These are phyloP conservation scores for Coemansia sp. DNA, from an alignment of 192 early-diverging fungal species.

Conservation along the genomic window DNA sequence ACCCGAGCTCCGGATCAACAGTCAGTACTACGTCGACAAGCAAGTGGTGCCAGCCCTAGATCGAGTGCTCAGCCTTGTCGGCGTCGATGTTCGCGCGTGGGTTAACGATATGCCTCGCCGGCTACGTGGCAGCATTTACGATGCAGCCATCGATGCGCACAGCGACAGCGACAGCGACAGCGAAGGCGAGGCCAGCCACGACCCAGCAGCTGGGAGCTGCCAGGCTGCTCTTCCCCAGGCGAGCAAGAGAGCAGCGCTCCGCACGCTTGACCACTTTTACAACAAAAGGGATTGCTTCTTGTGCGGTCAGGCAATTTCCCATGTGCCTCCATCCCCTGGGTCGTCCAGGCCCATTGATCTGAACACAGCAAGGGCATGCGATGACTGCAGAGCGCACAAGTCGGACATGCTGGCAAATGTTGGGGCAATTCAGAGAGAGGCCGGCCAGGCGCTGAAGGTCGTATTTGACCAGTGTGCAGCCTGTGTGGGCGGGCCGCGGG, in stretches of 20 bases:
- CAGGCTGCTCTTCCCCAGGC: neutral
- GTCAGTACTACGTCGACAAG: conserved; percentile 83
- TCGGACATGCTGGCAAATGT: conserved; percentile 13
- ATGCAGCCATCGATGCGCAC: conserved; percentile 9
- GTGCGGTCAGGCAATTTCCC: conserved; percentile 25
- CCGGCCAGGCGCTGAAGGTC: conserved; percentile 9
- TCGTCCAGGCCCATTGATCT: neutral
- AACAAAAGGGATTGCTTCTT: conserved; percentile 30
- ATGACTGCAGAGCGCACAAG: conserved; percentile 19
- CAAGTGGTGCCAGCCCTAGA: conserved; percentile 82
- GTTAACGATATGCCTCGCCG: conserved; percentile 34
- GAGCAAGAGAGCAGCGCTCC: conserved; percentile 2
- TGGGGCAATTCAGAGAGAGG: conserved; percentile 7
- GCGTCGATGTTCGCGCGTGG: conserved; percentile 59
- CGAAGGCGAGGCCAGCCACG: conserved; percentile 3
- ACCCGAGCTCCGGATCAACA: conserved; percentile 71
- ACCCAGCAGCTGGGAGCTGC: neutral
- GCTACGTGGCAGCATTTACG: conserved; percentile 17
- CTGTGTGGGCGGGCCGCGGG: conserved; percentile 36
- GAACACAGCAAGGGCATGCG: conserved; percentile 16
- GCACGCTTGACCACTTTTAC: conserved; percentile 50
- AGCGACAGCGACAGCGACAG: conserved; percentile 16
- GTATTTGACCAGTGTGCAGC: conserved; percentile 21
- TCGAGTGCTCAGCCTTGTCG: conserved; percentile 78
- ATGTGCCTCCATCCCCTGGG: neutral